Base-by-base conservation (phyloP, 2,329 filamentous ascomycete genomes). In the Ceratocystis colombiana region DNA sequence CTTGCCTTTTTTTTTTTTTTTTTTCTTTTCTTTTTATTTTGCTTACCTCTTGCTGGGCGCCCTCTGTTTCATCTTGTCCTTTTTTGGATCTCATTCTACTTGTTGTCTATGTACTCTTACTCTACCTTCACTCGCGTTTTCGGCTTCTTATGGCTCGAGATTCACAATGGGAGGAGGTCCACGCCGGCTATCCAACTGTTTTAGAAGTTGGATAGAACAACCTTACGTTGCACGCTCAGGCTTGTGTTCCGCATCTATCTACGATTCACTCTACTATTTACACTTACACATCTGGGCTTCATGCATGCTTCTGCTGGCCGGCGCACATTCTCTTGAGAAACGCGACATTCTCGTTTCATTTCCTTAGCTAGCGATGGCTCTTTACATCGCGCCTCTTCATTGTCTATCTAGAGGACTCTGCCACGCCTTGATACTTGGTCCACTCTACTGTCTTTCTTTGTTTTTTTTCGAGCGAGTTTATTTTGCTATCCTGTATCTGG, bases 381-480 rank as follows among this genome's bases (percentile, higher is more conserved):
- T 48, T 48, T 22, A 10, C 17, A 2, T 48, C 46, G 46, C 20
- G 4, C 50, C 20, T 55, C 50, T 55, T 15, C 25, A 25, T 55
- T 12, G 30, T 41, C 1, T 10, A 8, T 8, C n/a, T 17, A 20
- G 17, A 48, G 46, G 50, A 25, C 10, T 28, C 28, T 17, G 28
- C 30, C 48, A 22, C 59, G n/a, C 7, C 44, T 64, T 25, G 8
- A 41, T 6, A 17, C 37, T 33, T 53, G 62, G 62, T 22, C 25
- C 41, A 22, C n/a, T 22, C 44, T 50, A 28, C 8, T 69, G 68
- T 68, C 63, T 61, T 61, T 69, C 62, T 53, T 66, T 64, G 69
- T 68, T 64, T 67, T 64, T 64, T 64, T 68, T 70, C 69, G 70
- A 61, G 64, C 67, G 70, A 69, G 66, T 67, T 66, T 64, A 64